Evolutionary conservation across 805 yeast genomes (phyloP), one percentile per base, ranked within the genome.

Genomic region (Schwanniomyces yamadae): DNA sequence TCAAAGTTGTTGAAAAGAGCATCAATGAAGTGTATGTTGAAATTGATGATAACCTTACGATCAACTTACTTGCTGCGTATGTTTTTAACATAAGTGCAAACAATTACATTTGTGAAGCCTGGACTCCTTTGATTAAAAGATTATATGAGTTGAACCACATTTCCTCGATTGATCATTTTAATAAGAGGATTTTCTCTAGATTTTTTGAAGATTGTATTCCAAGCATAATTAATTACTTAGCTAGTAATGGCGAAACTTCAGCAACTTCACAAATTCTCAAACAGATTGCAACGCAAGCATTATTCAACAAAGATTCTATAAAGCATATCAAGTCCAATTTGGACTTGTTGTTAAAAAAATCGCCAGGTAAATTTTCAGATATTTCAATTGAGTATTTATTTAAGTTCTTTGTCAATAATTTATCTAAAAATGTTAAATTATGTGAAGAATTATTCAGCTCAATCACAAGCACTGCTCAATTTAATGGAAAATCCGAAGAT

Each of bases 381-480:
- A 35, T n/a, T 14, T 52, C 45, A 14, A 40, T 45, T 5, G 39
- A 18, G 19, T 39, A 12, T 33, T 56, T 48, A 27, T 73, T 37
- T 48, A 44, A 19, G 42, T 41, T 49, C 36, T 57, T 46, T 48
- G 66, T 59, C 33, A 50, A 49, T 27, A 58, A 34, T 31, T 58
- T 41, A 43, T 67, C 52, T 32, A 63, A 41, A 30, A 66, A 71
- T 31, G 55, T 70, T 20, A 32, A 48, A 0, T 50, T 63, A 3
- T 59, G 81, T 29, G 87, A 83, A 52, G 55, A 61, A 2, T 48
- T 77, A 1, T 80, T 71, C 49, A 54, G 61, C n/a, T 39, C 56
- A 2, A 61, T 82, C 6, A 63, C 69, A 3, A 34, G 39, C 7
- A 33, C 28, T 0, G 41, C 52, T 2, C 48, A 58, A 9, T 67